Conservation (phyloP, 1,284 basidiomycete genomes). For the Nidula niveotomentosa region DNA sequence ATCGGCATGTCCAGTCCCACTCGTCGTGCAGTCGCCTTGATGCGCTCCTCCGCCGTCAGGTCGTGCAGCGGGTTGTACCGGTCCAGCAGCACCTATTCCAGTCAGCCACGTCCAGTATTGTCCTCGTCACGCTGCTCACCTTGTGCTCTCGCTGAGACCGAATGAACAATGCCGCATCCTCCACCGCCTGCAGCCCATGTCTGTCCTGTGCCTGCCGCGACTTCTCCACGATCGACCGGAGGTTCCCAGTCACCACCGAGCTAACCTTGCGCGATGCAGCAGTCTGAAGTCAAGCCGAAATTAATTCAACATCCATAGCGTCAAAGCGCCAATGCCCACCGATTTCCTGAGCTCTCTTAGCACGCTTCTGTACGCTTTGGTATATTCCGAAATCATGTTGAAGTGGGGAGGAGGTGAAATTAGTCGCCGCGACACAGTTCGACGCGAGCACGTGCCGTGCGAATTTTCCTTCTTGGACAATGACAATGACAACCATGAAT, state of each 20-base stretch:
- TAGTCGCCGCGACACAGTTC: background rate
- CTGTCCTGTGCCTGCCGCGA: slow-evolving; percentile 23
- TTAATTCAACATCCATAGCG: background rate
- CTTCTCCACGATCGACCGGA: slow-evolving; percentile 60
- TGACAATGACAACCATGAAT: too few species aligned
- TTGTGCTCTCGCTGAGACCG: slow-evolving; percentile 62
- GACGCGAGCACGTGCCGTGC: too few species aligned
- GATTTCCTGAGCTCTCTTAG: slow-evolving; percentile 41
- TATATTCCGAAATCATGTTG: slow-evolving; percentile 27
- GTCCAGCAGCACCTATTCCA: slow-evolving; percentile 63
- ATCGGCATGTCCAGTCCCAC: slow-evolving; percentile 81
- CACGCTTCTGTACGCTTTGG: slow-evolving; percentile 34
- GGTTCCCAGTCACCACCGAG: slow-evolving; percentile 33
- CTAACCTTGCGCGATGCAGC: slow-evolving; percentile 23
- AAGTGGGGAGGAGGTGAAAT: slow-evolving; percentile 8
- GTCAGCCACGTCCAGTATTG: background rate
- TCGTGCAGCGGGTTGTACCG: slow-evolving; percentile 86
- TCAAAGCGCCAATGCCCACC: slow-evolving; percentile 20
- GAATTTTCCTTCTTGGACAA: too few species aligned
- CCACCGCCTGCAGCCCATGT: slow-evolving; percentile 45
- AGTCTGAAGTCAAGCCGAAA: slow-evolving; percentile 26
- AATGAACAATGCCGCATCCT: slow-evolving; percentile 74
- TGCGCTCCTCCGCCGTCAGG: slow-evolving; percentile 75
- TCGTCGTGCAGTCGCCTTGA: slow-evolving; percentile 81
- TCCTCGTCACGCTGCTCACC: slow-evolving; percentile 20